These are phyloP conservation scores for Pelargonium myrrhifolium DNA, from an alignment of 441 rosid species.

Conservation along the genomic window DNA sequence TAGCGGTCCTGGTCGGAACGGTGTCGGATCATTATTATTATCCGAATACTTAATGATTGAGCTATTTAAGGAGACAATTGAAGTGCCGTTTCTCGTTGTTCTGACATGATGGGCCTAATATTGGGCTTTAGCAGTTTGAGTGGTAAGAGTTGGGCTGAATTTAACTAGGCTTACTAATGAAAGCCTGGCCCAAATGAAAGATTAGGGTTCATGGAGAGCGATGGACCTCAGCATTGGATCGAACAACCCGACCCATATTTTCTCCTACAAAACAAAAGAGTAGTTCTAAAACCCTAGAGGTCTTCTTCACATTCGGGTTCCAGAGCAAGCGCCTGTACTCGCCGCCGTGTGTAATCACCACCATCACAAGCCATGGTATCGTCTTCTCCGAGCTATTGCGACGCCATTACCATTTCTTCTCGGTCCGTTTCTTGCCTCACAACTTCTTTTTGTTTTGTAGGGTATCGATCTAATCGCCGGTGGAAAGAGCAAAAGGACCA, in stretches of 20 bases:
- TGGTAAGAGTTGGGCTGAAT: no score
- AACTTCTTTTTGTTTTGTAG: slow-evolving; percentile 22
- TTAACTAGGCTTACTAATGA: background rate
- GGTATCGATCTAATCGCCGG: slow-evolving; percentile 69
- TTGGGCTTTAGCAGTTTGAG: no score
- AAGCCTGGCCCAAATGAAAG: background rate
- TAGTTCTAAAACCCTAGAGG: background rate
- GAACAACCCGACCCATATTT: background rate
- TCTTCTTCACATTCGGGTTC: background rate
- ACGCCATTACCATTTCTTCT: background rate
- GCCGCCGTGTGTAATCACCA: background rate
- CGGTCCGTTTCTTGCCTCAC: background rate
- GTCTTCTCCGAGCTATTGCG: background rate
- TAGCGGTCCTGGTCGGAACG: no score
- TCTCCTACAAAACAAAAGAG: background rate
- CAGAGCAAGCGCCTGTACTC: background rate
- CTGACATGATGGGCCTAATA: no score
- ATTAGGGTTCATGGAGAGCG: background rate
- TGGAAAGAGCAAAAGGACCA: slow-evolving; percentile 68
- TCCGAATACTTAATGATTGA: no score
- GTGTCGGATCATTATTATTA: no score
- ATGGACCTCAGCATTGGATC: background rate
- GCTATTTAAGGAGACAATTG: no score
- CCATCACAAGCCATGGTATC: background rate
- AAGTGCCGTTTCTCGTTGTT: no score